Conservation (phyloP, 192 early-diverging fungal species). For the Coemansia sp. region DNA sequence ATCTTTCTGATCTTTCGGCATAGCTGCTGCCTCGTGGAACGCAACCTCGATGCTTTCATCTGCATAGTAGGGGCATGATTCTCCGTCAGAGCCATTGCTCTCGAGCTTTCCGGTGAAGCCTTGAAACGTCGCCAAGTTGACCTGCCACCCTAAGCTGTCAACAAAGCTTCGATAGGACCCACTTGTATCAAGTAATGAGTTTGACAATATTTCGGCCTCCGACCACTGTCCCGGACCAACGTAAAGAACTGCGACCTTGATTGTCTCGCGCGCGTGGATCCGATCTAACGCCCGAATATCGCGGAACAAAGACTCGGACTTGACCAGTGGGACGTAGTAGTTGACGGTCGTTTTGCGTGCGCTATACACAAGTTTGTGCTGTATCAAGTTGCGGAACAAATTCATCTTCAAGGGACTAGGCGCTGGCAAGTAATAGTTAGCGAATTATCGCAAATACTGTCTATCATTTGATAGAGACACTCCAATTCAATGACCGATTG, state of each 20-base stretch:
- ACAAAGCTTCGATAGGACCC: constrained; percentile 84
- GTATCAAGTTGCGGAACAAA: constrained; percentile 32
- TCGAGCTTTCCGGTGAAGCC: constrained; percentile 92
- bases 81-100: constrained; percentile 75
- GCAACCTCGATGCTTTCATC: constrained; percentile 84
- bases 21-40: constrained; percentile 87
- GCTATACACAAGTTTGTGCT: constrained; percentile 26
- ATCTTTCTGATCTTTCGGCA: constrained; percentile 84
- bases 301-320: constrained; percentile 30
- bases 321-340: constrained; percentile 30
- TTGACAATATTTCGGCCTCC: constrained; percentile 83
- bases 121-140: constrained; percentile 79
- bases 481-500: not conserved
- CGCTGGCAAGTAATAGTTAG: not conserved
- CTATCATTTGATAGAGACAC: not conserved
- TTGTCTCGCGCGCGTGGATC: constrained; percentile 66
- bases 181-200: constrained; percentile 67
- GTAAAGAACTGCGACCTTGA: constrained; percentile 92
- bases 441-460: not conserved
- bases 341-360: constrained; percentile 8
- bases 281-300: constrained; percentile 43
- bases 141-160: constrained; percentile 88
- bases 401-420: constrained; percentile 39
- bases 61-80: constrained; percentile 80
- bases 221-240: constrained; percentile 91